Evolutionary conservation across 139 green algal genomes (phyloP).

Genomic region (Asterochloris erici): DNA sequence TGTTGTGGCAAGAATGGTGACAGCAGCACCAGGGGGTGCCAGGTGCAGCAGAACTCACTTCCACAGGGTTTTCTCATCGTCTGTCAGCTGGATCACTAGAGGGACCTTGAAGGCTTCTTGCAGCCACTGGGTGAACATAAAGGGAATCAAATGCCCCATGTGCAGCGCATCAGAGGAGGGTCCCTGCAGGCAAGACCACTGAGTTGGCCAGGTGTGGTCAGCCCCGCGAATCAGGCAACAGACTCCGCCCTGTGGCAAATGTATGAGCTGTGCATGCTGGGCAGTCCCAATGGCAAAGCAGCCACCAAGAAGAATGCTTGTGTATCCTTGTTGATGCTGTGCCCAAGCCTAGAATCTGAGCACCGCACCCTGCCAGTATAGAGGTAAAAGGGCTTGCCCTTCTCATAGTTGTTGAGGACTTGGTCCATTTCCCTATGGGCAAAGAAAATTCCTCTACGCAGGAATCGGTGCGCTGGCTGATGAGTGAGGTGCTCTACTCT

Average conservation of each 20-base stretch:
- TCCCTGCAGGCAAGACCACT: constrained; percentile 42
- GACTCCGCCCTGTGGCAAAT: not conserved
- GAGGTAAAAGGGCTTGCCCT: constrained; percentile 93
- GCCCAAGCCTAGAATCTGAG: not conserved
- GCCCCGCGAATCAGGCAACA: too few species aligned
- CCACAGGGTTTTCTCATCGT: constrained; percentile 97
- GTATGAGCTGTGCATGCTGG: not conserved
- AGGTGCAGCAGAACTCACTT: constrained; percentile 28
- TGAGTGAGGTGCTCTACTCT: constrained; percentile 80
- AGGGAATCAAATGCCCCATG: constrained; percentile 95
- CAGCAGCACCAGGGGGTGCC: not conserved
- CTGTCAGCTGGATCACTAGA: constrained; percentile 98
- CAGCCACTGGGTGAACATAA: constrained; percentile 96
- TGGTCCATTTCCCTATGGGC: constrained; percentile 87
- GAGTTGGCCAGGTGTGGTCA: too few species aligned
- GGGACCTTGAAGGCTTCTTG: constrained; percentile 94
- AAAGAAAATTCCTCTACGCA: constrained; percentile 93
- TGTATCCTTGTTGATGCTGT: not conserved
- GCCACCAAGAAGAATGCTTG: not conserved
- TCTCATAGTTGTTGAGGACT: constrained; percentile 91
- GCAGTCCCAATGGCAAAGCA: not conserved
- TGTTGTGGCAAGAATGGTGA: too few species aligned
- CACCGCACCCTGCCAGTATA: constrained; percentile 87
- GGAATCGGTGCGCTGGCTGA: constrained; percentile 83
- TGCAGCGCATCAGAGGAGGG: constrained; percentile 96